Conservation (phyloP, 768 basidiomycete species). For the Lentinus tigrinus region DNA sequence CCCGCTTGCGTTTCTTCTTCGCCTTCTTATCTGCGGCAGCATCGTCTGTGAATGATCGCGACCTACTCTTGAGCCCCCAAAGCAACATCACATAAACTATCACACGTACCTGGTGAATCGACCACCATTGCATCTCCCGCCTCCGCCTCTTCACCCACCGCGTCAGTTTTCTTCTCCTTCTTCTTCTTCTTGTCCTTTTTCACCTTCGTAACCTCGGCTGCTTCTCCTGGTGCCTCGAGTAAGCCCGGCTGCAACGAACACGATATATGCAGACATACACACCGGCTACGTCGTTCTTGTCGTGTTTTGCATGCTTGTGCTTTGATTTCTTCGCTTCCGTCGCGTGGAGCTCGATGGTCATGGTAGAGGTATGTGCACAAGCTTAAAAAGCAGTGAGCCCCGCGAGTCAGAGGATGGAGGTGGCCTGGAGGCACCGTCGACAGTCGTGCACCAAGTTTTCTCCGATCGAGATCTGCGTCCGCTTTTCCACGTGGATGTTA, state of each 20-base stretch:
- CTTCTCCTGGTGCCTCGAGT: neutral
- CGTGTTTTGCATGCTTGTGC: conserved; percentile 7
- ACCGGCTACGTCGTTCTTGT: conserved; percentile 19
- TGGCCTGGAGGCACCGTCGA: too few relatives aligned
- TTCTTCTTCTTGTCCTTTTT: conserved; percentile 12
- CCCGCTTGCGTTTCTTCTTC: conserved; percentile 43
- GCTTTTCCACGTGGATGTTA: too few relatives aligned
- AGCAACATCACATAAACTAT: too few relatives aligned
- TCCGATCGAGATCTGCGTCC: too few relatives aligned
- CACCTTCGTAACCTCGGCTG: neutral
- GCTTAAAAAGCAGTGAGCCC: too few relatives aligned
- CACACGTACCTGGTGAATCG: neutral
- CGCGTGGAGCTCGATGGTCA: too few relatives aligned
- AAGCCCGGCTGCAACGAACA: neutral
- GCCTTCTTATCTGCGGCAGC: conserved; percentile 32
- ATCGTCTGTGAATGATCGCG: neutral
- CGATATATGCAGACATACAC: conserved; percentile 16
- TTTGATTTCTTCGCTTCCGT: conserved; percentile 20
- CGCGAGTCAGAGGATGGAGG: too few relatives aligned
- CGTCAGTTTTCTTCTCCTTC: conserved; percentile 6
- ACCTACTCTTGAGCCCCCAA: too few relatives aligned
- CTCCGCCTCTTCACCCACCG: neutral
- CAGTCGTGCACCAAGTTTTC: too few relatives aligned
- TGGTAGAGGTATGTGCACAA: too few relatives aligned
- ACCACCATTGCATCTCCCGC: conserved; percentile 3